Evolutionary conservation across 345 rosid genomes (phyloP), one percentile per base, ranked within the genome.

Genomic region (Salix brachista): DNA sequence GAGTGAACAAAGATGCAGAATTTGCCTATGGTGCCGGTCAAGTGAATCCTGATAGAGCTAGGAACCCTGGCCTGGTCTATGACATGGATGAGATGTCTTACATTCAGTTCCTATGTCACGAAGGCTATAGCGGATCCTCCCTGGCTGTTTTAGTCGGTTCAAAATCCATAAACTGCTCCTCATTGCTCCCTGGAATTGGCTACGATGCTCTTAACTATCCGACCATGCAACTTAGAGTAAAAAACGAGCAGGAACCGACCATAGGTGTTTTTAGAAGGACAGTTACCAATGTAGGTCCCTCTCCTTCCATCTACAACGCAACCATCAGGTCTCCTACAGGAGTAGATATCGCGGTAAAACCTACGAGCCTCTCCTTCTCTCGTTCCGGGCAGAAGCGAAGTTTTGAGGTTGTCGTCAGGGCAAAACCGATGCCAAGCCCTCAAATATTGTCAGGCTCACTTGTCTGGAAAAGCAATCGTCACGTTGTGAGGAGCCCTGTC

Each of bases 21-120:
- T 89, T 94, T 50, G 95, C 94, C 9, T 90, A 85, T 14, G 98
- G 98, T 21, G 91, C 90, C 3, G 97, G 98, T 50, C 98, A 92
- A 78, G 30, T 94, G 69, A 91, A 88, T 65, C 98, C 98, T 1
- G 36, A 60, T 2, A 82, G 81, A 77, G 94, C 98, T 0, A 68
- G 82, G 16, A 85, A 83, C 80, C 97, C 97, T 1, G 97, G 97
- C 16, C 79, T 92, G 72, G 83, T 94, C 73, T 92, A 88, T 19
- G 97, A 94, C 87, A 83, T 88, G 88, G 89, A 85, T 13, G 88
- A 86, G 65, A 85, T 92, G 85, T 83, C 87, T 58, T 94, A 94
- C 84, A 79, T 94, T 19, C 97, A 94, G 81, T 91, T 92, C 87
- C 80, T 94, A 26, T 92, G 98, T 48, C 86, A 65, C 0, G 97